Percentiles rank a stretch among this genome's conserved stretches.
Evolutionary conservation across 495 filamentous ascomycete species (phyloP).

Genomic region (Podospora pseudocomata): DNA sequence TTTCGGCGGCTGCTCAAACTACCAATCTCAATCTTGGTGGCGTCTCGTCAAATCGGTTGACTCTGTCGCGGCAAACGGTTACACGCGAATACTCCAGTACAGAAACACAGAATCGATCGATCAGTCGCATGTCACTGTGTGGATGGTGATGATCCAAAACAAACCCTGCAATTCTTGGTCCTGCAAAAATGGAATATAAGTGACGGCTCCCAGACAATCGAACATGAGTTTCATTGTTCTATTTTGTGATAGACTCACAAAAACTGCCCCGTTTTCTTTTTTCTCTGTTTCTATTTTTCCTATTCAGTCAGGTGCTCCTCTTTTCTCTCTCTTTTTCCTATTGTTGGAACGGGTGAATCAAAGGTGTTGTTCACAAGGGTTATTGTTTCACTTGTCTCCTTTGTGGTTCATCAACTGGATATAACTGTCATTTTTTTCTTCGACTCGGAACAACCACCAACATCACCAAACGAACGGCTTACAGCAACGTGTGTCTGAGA

Average conservation of each 20-base stretch:
- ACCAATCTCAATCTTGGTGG: neutral
- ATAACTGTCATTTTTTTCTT: slow-evolving; percentile 1
- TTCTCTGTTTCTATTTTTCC: neutral
- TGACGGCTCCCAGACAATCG: neutral
- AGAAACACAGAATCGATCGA: neutral
- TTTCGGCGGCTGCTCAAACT: slow-evolving; percentile 1
- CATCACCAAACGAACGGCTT: neutral
- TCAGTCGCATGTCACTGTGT: neutral
- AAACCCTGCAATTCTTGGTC: neutral
- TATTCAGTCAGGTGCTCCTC: neutral
- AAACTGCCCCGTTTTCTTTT: neutral
- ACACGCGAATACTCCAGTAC: neutral
- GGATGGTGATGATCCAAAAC: neutral
- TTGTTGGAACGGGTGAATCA: neutral
- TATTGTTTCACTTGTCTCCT: slow-evolving; percentile 2
- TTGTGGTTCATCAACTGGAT: neutral
- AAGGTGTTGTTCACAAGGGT: neutral
- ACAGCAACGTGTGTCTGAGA: neutral
- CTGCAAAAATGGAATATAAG: neutral
- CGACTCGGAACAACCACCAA: neutral
- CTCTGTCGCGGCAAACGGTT: neutral
- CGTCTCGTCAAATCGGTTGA: slow-evolving; percentile 3
- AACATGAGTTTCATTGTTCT: neutral
- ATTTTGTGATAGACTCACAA: neutral
- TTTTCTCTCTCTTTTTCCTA: neutral